phyloP scores from a whole-genome alignment of 2,329 filamentous ascomycete genomes.

The Spiromastix sp. region DNA sequence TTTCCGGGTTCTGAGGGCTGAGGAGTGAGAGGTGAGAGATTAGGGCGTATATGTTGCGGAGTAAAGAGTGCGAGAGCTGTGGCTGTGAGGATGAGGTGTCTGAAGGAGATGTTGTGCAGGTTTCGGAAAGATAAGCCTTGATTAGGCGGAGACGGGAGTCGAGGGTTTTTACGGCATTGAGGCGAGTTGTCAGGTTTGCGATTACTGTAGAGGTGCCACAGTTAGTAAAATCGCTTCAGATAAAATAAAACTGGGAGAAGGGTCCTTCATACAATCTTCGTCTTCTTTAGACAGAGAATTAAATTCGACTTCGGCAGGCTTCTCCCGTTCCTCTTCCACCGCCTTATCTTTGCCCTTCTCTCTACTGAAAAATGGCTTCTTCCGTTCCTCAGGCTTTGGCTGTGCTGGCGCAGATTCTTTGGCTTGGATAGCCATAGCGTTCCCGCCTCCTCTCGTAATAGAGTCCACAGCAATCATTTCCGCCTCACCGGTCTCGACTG shows the following conservation, averaged over 20 bases:
- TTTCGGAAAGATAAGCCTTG: slow-evolving; percentile 62
- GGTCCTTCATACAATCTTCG: slow-evolving; percentile 50
- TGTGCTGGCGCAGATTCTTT: slow-evolving; percentile 15
- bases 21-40: slow-evolving; percentile 75
- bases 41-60: slow-evolving; percentile 81
- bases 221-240: no score
- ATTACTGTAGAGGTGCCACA: slow-evolving; percentile 37
- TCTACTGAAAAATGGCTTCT: slow-evolving; percentile 17
- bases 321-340: slow-evolving; percentile 16
- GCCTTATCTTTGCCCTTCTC: slow-evolving; percentile 29
- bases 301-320: slow-evolving; percentile 21
- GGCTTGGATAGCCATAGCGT: slow-evolving; percentile 53
- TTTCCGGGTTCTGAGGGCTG: slow-evolving; percentile 55
- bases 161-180: slow-evolving; percentile 90
- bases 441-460: slow-evolving; percentile 73
- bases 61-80: slow-evolving; percentile 53
- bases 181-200: slow-evolving; percentile 66
- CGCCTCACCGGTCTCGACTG: slow-evolving; percentile 85
- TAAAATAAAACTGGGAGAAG: no score
- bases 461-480: slow-evolving; percentile 98
- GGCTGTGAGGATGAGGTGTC: slow-evolving; percentile 20
- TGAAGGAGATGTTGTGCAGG: slow-evolving; percentile 47
- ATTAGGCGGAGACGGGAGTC: slow-evolving; percentile 65
- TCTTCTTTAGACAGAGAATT: slow-evolving; percentile 46
- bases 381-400: slow-evolving; percentile 16